Evolutionary conservation across 208 protist species (phyloP).

Genomic region (Trichomonas gallinae): DNA sequence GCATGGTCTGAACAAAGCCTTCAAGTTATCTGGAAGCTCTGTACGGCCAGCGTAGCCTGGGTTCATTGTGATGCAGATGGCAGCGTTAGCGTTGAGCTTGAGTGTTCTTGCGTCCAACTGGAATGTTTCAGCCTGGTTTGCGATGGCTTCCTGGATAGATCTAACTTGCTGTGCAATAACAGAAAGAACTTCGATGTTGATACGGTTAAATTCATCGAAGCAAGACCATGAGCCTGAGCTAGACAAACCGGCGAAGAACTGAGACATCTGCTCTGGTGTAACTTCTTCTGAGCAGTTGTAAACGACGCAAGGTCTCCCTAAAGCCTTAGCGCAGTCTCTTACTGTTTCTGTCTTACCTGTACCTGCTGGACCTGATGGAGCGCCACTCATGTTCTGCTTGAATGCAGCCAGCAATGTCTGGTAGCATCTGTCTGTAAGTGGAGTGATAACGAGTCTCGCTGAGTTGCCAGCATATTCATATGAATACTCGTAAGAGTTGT

Average conservation of each 20-base stretch:
- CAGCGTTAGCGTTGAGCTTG: slow-evolving; percentile 52
- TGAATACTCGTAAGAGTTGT: slow-evolving; percentile 40
- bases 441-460: slow-evolving; percentile 44
- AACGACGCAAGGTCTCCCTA: slow-evolving; percentile 59
- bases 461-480: slow-evolving; percentile 51
- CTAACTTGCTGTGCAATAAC: slow-evolving; percentile 46
- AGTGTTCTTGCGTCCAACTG: slow-evolving; percentile 44
- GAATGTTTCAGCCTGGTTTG: slow-evolving; percentile 35
- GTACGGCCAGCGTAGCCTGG: slow-evolving; percentile 88
- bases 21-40: slow-evolving; percentile 91
- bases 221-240: slow-evolving; percentile 48
- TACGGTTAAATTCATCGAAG: slow-evolving; percentile 59
- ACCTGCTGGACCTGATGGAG: slow-evolving; percentile 52
- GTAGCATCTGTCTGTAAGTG: slow-evolving; percentile 56
- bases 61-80: slow-evolving; percentile 65
- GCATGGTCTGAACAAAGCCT: slow-evolving; percentile 52
- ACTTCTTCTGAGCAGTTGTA: slow-evolving; percentile 95
- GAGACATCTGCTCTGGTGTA: slow-evolving; percentile 39
- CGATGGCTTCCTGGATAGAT: slow-evolving; percentile 43
- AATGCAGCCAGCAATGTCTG: slow-evolving; percentile 56
- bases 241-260: slow-evolving; percentile 41
- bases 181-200: slow-evolving; percentile 47
- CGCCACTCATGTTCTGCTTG: slow-evolving; percentile 49
- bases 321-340: slow-evolving; percentile 53
- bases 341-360: slow-evolving; percentile 60